These are phyloP conservation scores for Magnolia sinica DNA, from an alignment of 164 flowering plant species.

Conservation along the genomic window DNA sequence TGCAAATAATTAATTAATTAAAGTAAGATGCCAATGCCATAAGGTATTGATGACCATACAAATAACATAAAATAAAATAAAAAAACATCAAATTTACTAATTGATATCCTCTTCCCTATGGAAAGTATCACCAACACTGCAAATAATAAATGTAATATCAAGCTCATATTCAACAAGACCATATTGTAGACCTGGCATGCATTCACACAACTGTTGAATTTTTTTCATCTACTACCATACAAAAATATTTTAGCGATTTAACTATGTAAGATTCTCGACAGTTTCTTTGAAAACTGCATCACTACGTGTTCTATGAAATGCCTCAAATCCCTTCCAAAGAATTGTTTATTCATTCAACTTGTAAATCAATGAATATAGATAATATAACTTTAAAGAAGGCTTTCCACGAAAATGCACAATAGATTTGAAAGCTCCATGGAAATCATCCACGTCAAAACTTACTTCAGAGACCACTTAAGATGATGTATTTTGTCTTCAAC, in stretches of 20 bases:
- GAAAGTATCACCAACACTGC: background rate
- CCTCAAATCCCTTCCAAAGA: background rate
- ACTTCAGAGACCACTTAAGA: conserved; percentile 83
- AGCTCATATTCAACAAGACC: no score
- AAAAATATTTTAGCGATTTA: background rate
- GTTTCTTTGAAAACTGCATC: background rate
- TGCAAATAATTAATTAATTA: no score
- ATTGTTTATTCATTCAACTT: background rate
- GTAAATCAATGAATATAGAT: background rate
- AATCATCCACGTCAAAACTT: conserved; percentile 14
- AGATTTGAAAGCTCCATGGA: background rate
- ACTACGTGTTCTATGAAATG: background rate
- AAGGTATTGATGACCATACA: no score
- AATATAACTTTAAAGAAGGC: no score
- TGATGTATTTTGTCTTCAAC: conserved; percentile 89
- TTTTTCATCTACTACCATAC: background rate
- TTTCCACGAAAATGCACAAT: background rate
- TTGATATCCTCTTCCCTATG: no score
- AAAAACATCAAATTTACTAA: no score
- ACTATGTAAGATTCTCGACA: background rate
- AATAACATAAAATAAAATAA: no score
- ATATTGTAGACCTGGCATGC: no score
- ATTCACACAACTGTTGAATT: background rate
- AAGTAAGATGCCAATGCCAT: no score
- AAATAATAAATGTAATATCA: no score